Percentiles rank a stretch among this genome's conserved stretches.
Conservation (phyloP, 2,329 filamentous ascomycete species). For the Penicillium sp. region DNA sequence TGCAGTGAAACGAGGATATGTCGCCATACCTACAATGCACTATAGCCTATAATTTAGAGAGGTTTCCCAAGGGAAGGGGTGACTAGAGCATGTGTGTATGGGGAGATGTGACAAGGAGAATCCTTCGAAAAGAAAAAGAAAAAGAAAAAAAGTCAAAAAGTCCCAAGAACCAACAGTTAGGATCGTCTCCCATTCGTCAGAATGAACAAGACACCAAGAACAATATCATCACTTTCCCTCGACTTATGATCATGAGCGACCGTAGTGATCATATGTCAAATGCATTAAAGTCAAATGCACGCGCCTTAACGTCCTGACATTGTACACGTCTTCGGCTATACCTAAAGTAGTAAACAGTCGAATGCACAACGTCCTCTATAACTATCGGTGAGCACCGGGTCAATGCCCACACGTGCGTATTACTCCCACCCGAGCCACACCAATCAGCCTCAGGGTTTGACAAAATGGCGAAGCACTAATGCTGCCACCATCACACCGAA, state of each 20-base stretch:
- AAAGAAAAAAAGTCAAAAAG: not conserved
- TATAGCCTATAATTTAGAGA: not conserved
- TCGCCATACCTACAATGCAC: not conserved
- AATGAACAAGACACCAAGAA: not conserved
- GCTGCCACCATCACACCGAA: slow-evolving; percentile 12
- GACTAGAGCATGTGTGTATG: not conserved
- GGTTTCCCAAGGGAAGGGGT: not conserved
- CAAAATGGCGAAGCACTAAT: slow-evolving; percentile 4
- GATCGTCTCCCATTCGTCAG: not conserved
- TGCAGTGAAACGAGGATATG: not conserved
- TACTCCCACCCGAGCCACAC: not conserved
- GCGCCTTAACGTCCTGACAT: not conserved
- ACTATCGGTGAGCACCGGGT: slow-evolving; percentile 5
- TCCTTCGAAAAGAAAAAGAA: not conserved
- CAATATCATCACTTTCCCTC: not conserved
- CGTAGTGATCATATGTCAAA: not conserved
- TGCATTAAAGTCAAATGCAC: not conserved
- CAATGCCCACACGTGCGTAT: not conserved
- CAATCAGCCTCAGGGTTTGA: slow-evolving; percentile 8
- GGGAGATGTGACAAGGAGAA: not conserved
- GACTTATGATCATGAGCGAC: not conserved
- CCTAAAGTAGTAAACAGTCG: not conserved
- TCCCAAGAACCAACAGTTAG: slow-evolving; percentile 2
- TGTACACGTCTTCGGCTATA: not conserved
- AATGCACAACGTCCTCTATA: not conserved